These are phyloP conservation scores for Adenanthera pavonina DNA, from an alignment of 306 rosid species.

Conservation along the genomic window DNA sequence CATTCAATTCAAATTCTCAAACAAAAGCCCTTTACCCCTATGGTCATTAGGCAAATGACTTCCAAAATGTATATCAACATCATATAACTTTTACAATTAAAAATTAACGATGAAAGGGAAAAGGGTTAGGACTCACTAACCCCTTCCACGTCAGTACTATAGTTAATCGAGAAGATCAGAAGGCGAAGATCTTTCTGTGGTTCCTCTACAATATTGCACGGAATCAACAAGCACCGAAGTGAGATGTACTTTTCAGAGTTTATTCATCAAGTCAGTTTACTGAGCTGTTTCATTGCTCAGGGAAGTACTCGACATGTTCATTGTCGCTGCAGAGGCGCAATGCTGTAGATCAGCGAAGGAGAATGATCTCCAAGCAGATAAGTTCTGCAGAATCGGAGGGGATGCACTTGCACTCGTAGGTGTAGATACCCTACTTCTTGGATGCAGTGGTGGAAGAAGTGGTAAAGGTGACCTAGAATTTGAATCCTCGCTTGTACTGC, in stretches of 20 bases:
- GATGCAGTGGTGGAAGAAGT: slow-evolving; percentile 61
- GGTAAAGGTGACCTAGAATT: slow-evolving; percentile 47
- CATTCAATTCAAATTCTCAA: not conserved
- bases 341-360: slow-evolving; percentile 72
- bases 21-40: not conserved
- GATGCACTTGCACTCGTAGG: slow-evolving; percentile 30
- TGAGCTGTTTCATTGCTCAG: slow-evolving; percentile 32
- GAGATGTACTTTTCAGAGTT: not conserved
- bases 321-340: slow-evolving; percentile 55
- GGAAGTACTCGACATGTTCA: slow-evolving; percentile 36
- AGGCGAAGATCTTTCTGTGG: not conserved
- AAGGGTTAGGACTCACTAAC: slow-evolving; percentile 5
- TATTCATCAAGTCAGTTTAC: slow-evolving; percentile 18
- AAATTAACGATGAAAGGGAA: not conserved
- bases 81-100: not conserved
- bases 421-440: slow-evolving; percentile 37
- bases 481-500: slow-evolving; percentile 69
- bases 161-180: slow-evolving; percentile 34
- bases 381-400: slow-evolving; percentile 34
- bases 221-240: slow-evolving; percentile 40
- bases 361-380: slow-evolving; percentile 54
- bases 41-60: not conserved
- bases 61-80: not conserved
- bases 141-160: slow-evolving; percentile 5
- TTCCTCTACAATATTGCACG: slow-evolving; percentile 23